Base-by-base conservation (phyloP, 495 filamentous ascomycete genomes). In the Mytilinidion resinicola region DNA sequence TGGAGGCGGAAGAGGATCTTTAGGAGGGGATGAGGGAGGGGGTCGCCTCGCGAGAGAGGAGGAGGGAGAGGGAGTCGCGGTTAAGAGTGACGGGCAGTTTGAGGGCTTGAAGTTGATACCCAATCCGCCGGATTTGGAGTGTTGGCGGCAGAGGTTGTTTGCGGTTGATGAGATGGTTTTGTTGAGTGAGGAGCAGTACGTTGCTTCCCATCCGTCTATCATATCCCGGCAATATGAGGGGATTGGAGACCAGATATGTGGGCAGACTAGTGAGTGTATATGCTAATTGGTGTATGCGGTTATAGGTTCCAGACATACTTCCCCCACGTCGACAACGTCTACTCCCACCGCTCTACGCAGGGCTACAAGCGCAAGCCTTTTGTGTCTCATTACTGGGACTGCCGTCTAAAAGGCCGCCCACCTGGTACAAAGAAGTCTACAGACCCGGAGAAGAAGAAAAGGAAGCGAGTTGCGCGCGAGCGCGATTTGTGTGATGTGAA, bases 281-380 rank as follows among this genome's bases (percentile, higher is more conserved):
- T 12, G 6, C 38, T 20, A 11, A 30, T 44, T 37, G 54, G 39
- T 48, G 46, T 43, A 17, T 42, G 54, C 44, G 47, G 20, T 37
- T 53, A 9, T 65, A 92, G 89, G 70, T 93, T 88, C 72, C 82
- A 88, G 63, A 91, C 82, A 17, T 96, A 93, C 72, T 96, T 91
- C 68, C 89, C 89, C 0, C 89, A 92, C 71, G 78, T 95, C 66
- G 90, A 96, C 72, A 96, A 96, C 70, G 82, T 96, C 48, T 96
- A 92, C 70, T 92, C 89, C 15, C 90, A 93, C 73, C 85, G 90
- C 48, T 92, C 90, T 3, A 92, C 89, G 3, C 89, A 95, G 67
- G 77, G 78, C 53, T 91, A 91, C 72, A 93, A 96, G 72, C 85
- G 85, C 61, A 90, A 88, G 56, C 85, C 87, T 11, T 87, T 91